These are phyloP conservation scores for Psidium guajava DNA, from an alignment of 345 rosid species.

Conservation along the genomic window DNA sequence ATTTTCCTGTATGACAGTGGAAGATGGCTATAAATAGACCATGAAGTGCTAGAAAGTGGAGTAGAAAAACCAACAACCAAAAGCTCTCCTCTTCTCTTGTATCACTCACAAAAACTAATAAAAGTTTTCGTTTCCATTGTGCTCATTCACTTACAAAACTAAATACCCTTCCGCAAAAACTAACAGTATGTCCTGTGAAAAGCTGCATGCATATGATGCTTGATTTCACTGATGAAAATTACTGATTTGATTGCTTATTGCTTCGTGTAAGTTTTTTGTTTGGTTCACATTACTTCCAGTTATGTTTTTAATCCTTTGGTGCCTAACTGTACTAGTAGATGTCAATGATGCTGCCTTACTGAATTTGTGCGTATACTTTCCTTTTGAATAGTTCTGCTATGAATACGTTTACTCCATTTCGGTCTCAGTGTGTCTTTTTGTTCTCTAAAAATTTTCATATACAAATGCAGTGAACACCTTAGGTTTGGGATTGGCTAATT, in stretches of 20 bases:
- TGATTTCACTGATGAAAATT: not conserved
- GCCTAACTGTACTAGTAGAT: not conserved
- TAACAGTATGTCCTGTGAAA: too few species aligned
- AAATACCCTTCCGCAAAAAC: too few species aligned
- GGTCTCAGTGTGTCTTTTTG: not conserved
- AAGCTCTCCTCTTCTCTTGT: too few species aligned
- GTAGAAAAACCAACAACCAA: too few species aligned
- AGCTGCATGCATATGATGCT: not conserved
- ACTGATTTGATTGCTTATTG: not conserved
- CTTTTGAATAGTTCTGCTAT: not conserved
- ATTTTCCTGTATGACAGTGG: too few species aligned
- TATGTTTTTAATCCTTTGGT: not conserved
- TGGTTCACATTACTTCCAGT: not conserved
- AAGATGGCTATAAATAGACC: too few species aligned
- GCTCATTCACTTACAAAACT: too few species aligned
- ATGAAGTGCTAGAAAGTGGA: too few species aligned
- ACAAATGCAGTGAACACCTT: constrained; percentile 60
- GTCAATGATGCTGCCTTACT: not conserved
- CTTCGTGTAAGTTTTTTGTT: not conserved
- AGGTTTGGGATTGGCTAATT: constrained; percentile 73
- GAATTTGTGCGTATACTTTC: not conserved
- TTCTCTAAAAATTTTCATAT: not conserved
- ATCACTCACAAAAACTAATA: too few species aligned
- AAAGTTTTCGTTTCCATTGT: too few species aligned
- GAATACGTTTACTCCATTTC: not conserved